Evolutionary conservation across 1,284 basidiomycete genomes (phyloP).

Genomic region (Ceratobasidium sp.): DNA sequence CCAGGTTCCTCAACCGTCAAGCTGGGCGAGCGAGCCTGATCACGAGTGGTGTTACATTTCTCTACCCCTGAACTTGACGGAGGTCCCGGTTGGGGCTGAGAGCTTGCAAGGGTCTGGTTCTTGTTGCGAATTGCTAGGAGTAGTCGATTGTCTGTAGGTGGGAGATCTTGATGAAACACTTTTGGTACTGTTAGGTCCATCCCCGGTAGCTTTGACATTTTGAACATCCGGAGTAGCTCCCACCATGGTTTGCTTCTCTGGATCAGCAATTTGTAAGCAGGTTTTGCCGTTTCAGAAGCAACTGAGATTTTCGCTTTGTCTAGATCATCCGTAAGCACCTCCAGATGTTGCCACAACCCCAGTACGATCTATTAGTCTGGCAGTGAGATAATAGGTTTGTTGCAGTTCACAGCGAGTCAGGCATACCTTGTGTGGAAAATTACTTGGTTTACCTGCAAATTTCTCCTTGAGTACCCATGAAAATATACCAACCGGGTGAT

Average conservation of each 20-base stretch:
- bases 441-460: neutral
- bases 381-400: neutral
- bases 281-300: neutral
- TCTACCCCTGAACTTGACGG: too few relatives aligned
- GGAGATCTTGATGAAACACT: neutral
- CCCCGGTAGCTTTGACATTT: neutral
- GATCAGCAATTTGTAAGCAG: neutral
- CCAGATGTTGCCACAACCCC: neutral
- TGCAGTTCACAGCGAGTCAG: too few relatives aligned
- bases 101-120: neutral
- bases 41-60: too few relatives aligned
- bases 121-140: neutral
- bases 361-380: neutral
- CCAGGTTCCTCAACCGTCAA: neutral
- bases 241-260: neutral
- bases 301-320: neutral
- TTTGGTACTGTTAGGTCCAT: neutral
- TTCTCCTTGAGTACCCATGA: neutral
- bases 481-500: neutral
- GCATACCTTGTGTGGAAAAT: conserved; percentile 13
- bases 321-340: neutral
- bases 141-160: neutral
- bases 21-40: neutral
- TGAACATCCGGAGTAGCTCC: conserved; percentile 10
- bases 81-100: too few relatives aligned